Percentiles rank a stretch among this genome's conserved stretches.
These are phyloP conservation scores for Neofusicoccum laricinum DNA, from an alignment of 2,329 filamentous ascomycete genomes.

Conservation along the genomic window DNA sequence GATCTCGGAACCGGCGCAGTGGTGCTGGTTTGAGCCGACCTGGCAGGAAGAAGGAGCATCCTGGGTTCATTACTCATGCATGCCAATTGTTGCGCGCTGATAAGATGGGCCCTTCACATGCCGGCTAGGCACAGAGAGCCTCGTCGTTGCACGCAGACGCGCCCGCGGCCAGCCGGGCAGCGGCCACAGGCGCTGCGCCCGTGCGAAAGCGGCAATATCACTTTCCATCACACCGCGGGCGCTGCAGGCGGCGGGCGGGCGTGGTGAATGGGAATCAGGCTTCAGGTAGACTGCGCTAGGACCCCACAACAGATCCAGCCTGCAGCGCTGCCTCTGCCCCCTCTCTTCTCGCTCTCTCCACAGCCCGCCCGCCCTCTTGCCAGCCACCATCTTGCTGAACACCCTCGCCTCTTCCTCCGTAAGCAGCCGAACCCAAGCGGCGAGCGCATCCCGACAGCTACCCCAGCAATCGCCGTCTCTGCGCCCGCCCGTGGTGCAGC, in stretches of 20 bases:
- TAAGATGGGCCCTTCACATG: neutral
- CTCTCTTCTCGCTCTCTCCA: neutral
- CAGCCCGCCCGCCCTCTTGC: neutral
- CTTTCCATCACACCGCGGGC: neutral
- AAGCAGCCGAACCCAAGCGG: conserved; percentile 1
- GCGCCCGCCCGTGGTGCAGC: neutral
- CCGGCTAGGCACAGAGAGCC: neutral
- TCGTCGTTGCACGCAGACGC: neutral
- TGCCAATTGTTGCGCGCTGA: neutral
- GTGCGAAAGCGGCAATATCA: too few species aligned
- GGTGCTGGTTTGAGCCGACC: neutral
- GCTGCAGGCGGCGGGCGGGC: neutral
- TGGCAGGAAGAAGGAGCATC: too few species aligned
- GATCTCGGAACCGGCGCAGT: neutral
- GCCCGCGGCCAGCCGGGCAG: too few species aligned
- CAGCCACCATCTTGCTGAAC: neutral
- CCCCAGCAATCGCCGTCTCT: neutral
- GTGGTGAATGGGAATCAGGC: neutral
- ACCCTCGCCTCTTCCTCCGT: conserved; percentile 6
- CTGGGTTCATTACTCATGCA: neutral
- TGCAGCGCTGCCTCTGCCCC: too few species aligned
- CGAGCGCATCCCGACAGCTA: neutral
- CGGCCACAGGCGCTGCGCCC: too few species aligned
- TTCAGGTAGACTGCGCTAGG: too few species aligned
- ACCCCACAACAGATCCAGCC: too few species aligned